Evolutionary conservation across 1,284 basidiomycete species (phyloP), one percentile per base, ranked within the genome.

Genomic region (Schizophyllum commune): DNA sequence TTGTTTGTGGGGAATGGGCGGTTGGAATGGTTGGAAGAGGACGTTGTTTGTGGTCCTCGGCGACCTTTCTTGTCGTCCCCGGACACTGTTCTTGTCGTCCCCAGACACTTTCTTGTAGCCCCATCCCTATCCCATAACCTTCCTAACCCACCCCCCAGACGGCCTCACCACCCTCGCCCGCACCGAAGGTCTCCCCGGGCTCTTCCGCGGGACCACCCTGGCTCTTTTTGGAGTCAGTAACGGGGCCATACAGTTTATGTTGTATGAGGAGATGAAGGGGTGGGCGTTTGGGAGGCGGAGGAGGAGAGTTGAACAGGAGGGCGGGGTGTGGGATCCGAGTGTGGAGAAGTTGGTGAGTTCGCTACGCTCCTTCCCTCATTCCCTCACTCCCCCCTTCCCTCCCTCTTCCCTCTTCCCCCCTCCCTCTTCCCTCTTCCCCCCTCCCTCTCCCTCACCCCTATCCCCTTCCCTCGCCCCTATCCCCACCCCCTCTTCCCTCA

Each of bases 161-260:
- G 94, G 93, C 0, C 76, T 96, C 39, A 75, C 79, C 4, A 83
- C 81, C 1, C 88, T 94, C 61, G 83, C 85, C 61, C 77, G 76
- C 1, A 77, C 80, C 1, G 94, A 99, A 71, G 97, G 97, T 7
- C 65, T 89, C 3, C 69, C 77, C 5, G 97, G 96, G 0, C 79
- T 96, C 17, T 97, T 93, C 73, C 89, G 89, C 66, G 97, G 96
- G 1, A 95, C 94, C 0, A 80, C 86, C 0, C 81, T 99, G 17
- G 96, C 94, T 0, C 80, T 99, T 8, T 83, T 98, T 52, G 97
- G 97, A 47, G 96, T 99, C 60, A 90, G 89, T 69, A 98, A 96
- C 71, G 96, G 96, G 1, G 94, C 96, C 0, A 84, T 98, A 60
- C 96, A 99, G 72, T 99, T 99, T 72, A 93, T 96, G 79, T 85